Evolutionary conservation across 345 rosid genomes (phyloP), one percentile per base, ranked within the genome.

Genomic region (Conringia planisiliqua): DNA sequence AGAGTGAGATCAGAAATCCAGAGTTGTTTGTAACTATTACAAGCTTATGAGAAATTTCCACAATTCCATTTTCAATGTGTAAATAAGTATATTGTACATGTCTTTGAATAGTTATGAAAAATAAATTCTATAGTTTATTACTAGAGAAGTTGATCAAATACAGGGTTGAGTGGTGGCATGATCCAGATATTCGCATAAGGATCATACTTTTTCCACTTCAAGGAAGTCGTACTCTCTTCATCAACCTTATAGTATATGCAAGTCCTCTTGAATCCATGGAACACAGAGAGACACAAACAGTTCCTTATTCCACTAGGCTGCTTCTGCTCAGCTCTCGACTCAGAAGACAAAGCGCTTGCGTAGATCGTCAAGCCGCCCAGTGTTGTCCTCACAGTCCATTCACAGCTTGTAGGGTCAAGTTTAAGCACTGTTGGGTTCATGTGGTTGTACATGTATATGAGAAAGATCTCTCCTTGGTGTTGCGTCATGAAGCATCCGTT

Each of bases 281-380:
- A 67, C 56, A 67, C 68, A 59, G 89, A 79, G 88, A 90, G 82
- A 82, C 84, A 89, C 33, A 88, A 67, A 62, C 83, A 85, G 84
- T 90, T 85, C 55, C 83, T 79, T 85, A 78, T 81, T 59, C 70
- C 82, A 68, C 90, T 89, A 1, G 76, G 83, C 29, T 84, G 85
- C 51, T 55, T 40, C 78, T 65, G 66, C 48, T 83, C 82, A 2
- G 69, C 80, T 77, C 84, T 76, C 47, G 91, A 71, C 56, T 77
- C 85, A 58, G 73, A 74, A 58, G 36, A 58, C 73, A 67, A 74
- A 18, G 17, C 18, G 16, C 78, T 66, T 27, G 90, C 89, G 62
- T 87, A 90, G 4, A 88, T 76, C 1, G 94, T 90, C 84, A 79
- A 60, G 26, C 88, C 87, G 66, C 85, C 79, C 3, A 90, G 83